These are phyloP conservation scores for Zelopaecilomyces penicillatus DNA, from an alignment of 2,329 filamentous ascomycete genomes.

Conservation along the genomic window DNA sequence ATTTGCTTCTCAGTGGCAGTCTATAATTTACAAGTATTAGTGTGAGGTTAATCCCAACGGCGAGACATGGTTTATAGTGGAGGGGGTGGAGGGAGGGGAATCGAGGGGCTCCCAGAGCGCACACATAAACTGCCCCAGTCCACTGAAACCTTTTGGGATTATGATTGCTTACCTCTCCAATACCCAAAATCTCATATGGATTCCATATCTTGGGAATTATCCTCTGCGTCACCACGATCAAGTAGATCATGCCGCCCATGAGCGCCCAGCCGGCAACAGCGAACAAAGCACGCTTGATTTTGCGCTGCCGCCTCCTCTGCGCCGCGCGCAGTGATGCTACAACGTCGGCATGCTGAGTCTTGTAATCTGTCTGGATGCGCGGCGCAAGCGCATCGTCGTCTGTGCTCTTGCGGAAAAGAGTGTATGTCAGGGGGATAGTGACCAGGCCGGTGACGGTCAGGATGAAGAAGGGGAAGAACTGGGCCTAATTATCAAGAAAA, in stretches of 20 bases:
- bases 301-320: conserved; percentile 83
- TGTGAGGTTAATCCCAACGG: too few species aligned
- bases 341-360: conserved; percentile 72
- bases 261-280: conserved; percentile 70
- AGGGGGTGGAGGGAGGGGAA: neutral
- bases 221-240: conserved; percentile 72
- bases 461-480: conserved; percentile 99
- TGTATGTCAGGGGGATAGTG: conserved; percentile 85
- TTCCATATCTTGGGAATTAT: conserved; percentile 79
- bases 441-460: conserved; percentile 81
- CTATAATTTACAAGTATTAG: conserved; percentile 29
- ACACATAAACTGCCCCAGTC: neutral
- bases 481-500: conserved; percentile 47
- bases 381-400: conserved; percentile 72
- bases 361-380: conserved; percentile 73
- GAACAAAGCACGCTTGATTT: conserved; percentile 72
- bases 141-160: neutral
- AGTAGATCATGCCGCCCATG: conserved; percentile 86
- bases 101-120: neutral
- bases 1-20: conserved; percentile 82
- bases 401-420: conserved; percentile 68
- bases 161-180: conserved; percentile 58
- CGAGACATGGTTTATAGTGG: conserved; percentile 1
- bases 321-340: conserved; percentile 75
- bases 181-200: conserved; percentile 86